phyloP scores from a whole-genome alignment of 1,284 basidiomycete genomes.

The Ganoderma meredithae region DNA sequence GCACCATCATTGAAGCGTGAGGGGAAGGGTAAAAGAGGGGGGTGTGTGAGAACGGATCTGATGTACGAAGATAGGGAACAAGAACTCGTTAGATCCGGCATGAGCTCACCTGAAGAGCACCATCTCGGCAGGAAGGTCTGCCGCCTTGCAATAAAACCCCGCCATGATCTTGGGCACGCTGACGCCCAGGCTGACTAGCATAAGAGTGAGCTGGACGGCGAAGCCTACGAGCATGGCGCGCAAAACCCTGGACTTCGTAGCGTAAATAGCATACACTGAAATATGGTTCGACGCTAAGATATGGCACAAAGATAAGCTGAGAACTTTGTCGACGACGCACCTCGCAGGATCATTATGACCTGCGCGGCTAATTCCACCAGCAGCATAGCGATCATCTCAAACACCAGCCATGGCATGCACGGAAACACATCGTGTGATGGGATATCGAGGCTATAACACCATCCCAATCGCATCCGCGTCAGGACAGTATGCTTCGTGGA shows the following conservation, averaged over 20 bases:
- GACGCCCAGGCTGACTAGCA: conserved; percentile 37
- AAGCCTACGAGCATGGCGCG: conserved; percentile 36
- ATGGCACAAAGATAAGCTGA: too few relatives aligned
- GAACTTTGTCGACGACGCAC: conserved; percentile 30
- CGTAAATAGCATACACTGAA: conserved; percentile 44
- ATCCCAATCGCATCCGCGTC: background rate
- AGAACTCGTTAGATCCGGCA: background rate
- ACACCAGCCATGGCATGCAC: conserved; percentile 42
- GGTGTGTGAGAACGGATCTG: background rate
- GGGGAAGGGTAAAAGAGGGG: too few relatives aligned
- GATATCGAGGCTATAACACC: conserved; percentile 32
- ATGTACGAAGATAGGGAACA: too few relatives aligned
- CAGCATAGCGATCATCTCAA: conserved; percentile 42
- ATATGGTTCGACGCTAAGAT: too few relatives aligned
- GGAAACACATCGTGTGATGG: conserved; percentile 26
- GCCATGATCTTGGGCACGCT: conserved; percentile 40
- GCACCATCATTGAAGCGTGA: background rate
- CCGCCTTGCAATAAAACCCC: conserved; percentile 36
- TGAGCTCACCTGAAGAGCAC: conserved; percentile 41
- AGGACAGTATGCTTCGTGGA: conserved; percentile 3
- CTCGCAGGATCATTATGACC: conserved; percentile 43
- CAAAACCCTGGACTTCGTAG: conserved; percentile 32
- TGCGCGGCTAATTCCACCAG: conserved; percentile 41
- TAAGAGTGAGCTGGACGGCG: conserved; percentile 36
- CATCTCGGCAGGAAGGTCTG: conserved; percentile 37